Evolutionary conservation across 257 asterid genomes (phyloP), one percentile per base, ranked within the genome.

Genomic region (Solanum infundibuliforme): DNA sequence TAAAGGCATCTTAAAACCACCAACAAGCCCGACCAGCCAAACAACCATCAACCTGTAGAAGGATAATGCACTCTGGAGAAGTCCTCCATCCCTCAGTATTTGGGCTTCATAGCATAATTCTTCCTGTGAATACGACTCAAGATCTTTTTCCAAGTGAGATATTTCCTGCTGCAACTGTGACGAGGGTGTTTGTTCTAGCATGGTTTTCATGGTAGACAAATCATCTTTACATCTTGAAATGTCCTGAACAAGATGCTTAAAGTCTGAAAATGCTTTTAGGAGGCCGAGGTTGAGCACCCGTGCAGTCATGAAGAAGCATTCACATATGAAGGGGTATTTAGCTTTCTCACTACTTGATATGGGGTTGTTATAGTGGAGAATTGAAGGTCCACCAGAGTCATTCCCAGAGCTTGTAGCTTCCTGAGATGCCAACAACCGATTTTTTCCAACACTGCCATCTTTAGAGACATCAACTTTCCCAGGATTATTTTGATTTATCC

Each of bases 281-380:
- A 97, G 90, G 34, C 99, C 99, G 90, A 97, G 91, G 93, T 94
- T 95, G 82, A 97, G 96, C 87, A 95, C 98, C 91, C 99, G 93
- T 72, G 99, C 96, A 48, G 99, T 97, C 99, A 97, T 97, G 93
- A 95, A 97, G 94, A 97, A 97, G 92, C 99, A 97, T 92, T 97
- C 99, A 90, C 98, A 95, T 91, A 95, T 95, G 91, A 95, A 97
- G 71, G 99, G 87, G 90, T 91, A 95, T 92, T 87, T 77, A 90
- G 89, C 90, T 60, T 94, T 95, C 85, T 92, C 94, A 77, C 83
- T 89, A 86, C 85, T 88, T 87, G 93, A 88, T 87, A 89, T 83
- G 29, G 91, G 87, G 41, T 84, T 91, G 58, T 81, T 89, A 86
- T 82, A 69, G 73, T 88, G 90, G 82, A 81, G 90, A 65, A 68